Evolutionary conservation across 2,329 filamentous ascomycete species (phyloP).

Genomic region (Ascochyta koolunga): DNA sequence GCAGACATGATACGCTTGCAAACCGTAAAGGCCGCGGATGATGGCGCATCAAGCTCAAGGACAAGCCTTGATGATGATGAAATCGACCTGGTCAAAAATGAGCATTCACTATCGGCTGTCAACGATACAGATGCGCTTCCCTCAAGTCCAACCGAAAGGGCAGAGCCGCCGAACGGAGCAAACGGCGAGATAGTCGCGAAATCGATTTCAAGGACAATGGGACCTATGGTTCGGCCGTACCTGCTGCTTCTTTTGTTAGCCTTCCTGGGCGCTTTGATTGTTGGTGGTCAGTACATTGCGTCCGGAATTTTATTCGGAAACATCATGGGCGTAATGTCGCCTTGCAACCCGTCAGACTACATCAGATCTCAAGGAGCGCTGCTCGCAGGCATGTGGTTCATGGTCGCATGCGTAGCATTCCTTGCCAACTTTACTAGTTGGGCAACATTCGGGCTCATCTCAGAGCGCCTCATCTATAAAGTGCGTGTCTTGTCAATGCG

Average conservation of each 20-base stretch:
- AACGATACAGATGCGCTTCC: conserved; percentile 14
- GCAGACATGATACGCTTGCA: conserved; percentile 59
- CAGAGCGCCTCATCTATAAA: conserved; percentile 69
- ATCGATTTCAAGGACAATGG: conserved; percentile 41
- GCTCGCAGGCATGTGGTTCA: conserved; percentile 65
- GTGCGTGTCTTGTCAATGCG: conserved; percentile 69
- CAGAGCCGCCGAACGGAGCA: conserved; percentile 16
- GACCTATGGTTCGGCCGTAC: conserved; percentile 53
- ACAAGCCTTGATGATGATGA: conserved; percentile 30
- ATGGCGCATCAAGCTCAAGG: conserved; percentile 27
- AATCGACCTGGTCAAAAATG: conserved; percentile 26
- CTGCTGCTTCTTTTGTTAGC: conserved; percentile 55
- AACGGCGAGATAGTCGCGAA: conserved; percentile 28
- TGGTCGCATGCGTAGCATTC: conserved; percentile 65
- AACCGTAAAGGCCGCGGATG: conserved; percentile 51
- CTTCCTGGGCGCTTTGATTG: conserved; percentile 58
- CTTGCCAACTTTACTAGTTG: conserved; percentile 67
- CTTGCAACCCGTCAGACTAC: conserved; percentile 56
- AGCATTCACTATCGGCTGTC: conserved; percentile 22
- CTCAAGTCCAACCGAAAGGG: not conserved
- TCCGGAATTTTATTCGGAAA: conserved; percentile 66
- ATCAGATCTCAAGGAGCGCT: conserved; percentile 60
- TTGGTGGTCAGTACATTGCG: conserved; percentile 64
- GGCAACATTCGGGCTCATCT: conserved; percentile 62
- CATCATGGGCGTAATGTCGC: conserved; percentile 62